Base-by-base conservation (phyloP, 495 filamentous ascomycete genomes). In the Parmelia sp. region DNA sequence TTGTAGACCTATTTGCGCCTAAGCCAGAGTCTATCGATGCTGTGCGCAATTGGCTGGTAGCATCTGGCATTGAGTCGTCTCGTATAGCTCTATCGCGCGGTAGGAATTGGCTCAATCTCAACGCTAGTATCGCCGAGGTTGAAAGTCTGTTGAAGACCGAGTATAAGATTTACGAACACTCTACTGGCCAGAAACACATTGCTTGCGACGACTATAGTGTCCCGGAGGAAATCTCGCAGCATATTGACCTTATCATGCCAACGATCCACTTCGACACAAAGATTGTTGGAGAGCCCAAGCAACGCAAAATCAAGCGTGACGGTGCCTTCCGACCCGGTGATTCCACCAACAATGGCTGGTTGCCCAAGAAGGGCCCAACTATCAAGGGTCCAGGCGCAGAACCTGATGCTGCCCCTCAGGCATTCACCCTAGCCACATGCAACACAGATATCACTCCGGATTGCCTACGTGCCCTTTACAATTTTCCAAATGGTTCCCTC, bases 181-280 rank as follows among this genome's bases (percentile, higher is more conserved):
- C 69, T 15, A 75, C 72, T 49, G 75, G 73, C 14, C 75, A 78
- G 35, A 72, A 74, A 29, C 79, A 79, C 31, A 73, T 84, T 64
- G 80, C 81, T n/a, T 83, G 81, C 62, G 75, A 80, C 23, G 70
- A 74, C 68, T 86, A 86, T 61, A 78, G 82, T 51, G 71, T 86
- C 12, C 84, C 85, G 0, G 68, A 75, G 12, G 71, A 82, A 27
- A 61, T 86, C 23, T 74, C 74, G 40, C 63, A 70, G 14, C 80
- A 86, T 59, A 74, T 86, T 42, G 85, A 87, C 70, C 85, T 83
- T 62, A 80, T 86, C 55, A 86, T 78, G 0, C 83, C 84, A 10
- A 77, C 76, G 37, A 69, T 80, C 2, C 65, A 71, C 60, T 70
- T 71, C 58, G 70, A 73, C 51, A 56, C 68, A 0, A 65, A 69